Base-by-base conservation (phyloP, 257 asterid genomes). In the Phtheirospermum japonicum region DNA sequence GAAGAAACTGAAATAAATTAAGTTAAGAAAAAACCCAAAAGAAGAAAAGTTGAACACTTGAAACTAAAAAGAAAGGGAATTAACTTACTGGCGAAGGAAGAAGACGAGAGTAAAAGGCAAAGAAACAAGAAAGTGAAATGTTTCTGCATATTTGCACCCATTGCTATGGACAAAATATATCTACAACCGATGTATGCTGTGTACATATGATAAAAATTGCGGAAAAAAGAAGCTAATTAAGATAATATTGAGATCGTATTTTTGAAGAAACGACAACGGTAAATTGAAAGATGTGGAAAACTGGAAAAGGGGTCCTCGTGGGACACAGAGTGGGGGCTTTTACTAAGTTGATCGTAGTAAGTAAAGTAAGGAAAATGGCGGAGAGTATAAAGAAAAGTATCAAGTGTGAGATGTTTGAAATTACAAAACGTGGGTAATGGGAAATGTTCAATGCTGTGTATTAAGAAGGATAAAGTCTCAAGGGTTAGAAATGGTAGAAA, bases 31-130 rank as follows among this genome's bases (percentile, higher is more conserved):
- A n/a, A n/a, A n/a, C n/a, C n/a, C n/a, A n/a, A n/a, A n/a, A n/a
- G n/a, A n/a, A n/a, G n/a, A 43, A 37, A 26, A 26, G 18, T 37
- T 13, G 14, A 40, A 40, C 1, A 23, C 1, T 5, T 36, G 19
- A 56, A 7, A 63, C 2, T 5, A 42, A 28, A 43, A 58, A n/a
- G 16, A 42, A 64, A 60, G 39, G 9, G 33, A 7, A 4, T 7
- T 0, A 43, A 71, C 79, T 74, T 42, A 78, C 80, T 51, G 57
- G 80, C 77, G 17, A 70, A 50, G 73, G 70, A 50, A 42, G 64
- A 71, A 5, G 63, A 70, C n/a, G 61, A 63, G 7, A 69, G 54
- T 61, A 45, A 57, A 51, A 62, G 42, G 16, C 56, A 59, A 40
- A 69, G 64, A 13, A 61, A 50, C 43, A 65, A 68, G 66, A 71